Base-by-base conservation (phyloP, 352 stramenopile genomes). In the Phytophthora ramorum region DNA sequence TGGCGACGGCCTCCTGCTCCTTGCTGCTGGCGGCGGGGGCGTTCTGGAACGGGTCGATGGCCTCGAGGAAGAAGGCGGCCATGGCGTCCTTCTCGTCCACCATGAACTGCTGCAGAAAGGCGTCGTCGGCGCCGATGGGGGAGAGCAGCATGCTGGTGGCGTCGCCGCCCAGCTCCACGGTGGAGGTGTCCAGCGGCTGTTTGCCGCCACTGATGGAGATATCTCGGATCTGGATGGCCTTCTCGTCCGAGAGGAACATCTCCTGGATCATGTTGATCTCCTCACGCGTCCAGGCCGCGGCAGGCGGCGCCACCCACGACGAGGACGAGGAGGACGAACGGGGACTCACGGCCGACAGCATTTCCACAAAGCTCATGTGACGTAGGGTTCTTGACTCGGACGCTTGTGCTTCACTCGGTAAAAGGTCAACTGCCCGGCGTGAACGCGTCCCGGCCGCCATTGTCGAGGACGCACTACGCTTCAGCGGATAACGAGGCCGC, bases 11-110 rank as follows among this genome's bases (percentile, higher is more conserved):
- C 41, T 73, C 44, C n/a, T 57, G 51, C 37, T 50, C 8, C 17
- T 58, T 69, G 38, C 34, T 53, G 34, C 41, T 60, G 41, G 12
- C 10, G 26, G 59, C 50, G 43, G 63, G 24, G 37, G 64, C 52
- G 20, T 49, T 48, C 63, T 87, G 57, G 67, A 90, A 90, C 26
- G 81, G 81, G 62, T 90, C 81, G 19, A 90, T 84, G 40, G 66
- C 63, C 44, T 88, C 81, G 6, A 80, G 65, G 70, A 81, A 87
- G 69, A 88, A 88, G 30, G 79, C 77, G 28, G 72, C 66, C 76
- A 87, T 87, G 32, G 76, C 81, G 44, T 87, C 81, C 57, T 83
- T 85, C 61, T 90, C 78, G 59, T 88, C 79, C 55, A 83, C 58
- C 58, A 73, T 67, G 52, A 79, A 81, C 20, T 75, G 71, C 57